phyloP scores from a whole-genome alignment of 1,284 basidiomycete genomes.

The Cryptococcus sp. region DNA sequence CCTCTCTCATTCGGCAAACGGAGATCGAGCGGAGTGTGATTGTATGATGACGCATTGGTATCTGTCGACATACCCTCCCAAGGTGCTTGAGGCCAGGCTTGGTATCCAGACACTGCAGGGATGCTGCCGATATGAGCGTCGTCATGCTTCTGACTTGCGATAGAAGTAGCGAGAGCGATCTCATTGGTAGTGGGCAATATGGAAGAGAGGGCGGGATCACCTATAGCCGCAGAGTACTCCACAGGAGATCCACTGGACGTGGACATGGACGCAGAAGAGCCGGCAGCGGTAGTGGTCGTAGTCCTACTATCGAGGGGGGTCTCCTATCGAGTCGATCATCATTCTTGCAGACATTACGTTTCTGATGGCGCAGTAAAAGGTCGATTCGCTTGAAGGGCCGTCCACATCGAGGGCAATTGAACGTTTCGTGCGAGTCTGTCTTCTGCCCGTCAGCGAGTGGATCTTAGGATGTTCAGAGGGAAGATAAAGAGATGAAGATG shows the following conservation, averaged over 20 bases:
- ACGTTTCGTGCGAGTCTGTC: slow-evolving; percentile 35
- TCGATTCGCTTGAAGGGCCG: slow-evolving; percentile 44
- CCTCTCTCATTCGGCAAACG: slow-evolving; percentile 10
- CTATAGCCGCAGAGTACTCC: no score
- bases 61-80: no score
- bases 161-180: no score
- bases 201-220: no score
- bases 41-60: background rate
- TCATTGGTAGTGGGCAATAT: no score
- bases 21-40: background rate
- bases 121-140: no score
- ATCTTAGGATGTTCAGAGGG: background rate
- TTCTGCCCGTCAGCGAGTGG: background rate
- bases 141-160: no score
- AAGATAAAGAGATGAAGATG: background rate
- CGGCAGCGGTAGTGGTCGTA: background rate
- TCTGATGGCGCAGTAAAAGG: slow-evolving; percentile 42
- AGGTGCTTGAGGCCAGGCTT: no score
- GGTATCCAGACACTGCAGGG: no score
- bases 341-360: slow-evolving; percentile 37
- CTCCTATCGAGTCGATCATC: slow-evolving; percentile 1
- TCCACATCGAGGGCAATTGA: slow-evolving; percentile 34
- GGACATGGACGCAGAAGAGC: background rate
- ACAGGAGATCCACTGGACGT: background rate
- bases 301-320: background rate